These are phyloP conservation scores for Lachancea waltii DNA, from an alignment of 805 yeast species.

Conservation along the genomic window DNA sequence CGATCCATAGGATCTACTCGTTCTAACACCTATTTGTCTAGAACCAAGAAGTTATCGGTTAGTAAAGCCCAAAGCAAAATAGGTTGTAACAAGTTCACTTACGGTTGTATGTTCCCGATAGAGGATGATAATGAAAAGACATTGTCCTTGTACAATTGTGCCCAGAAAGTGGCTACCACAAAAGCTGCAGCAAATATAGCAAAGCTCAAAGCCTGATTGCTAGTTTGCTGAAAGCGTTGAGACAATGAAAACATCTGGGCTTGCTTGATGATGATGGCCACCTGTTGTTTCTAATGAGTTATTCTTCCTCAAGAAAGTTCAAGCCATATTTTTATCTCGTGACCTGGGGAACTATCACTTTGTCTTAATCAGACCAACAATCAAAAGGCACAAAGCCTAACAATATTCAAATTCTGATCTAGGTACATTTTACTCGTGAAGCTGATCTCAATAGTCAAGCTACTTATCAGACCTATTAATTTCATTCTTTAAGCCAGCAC, in stretches of 20 bases:
- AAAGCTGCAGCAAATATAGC: constrained; percentile 41
- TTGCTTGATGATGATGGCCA: too few species aligned
- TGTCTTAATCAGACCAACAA: too few species aligned
- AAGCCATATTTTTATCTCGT: too few species aligned
- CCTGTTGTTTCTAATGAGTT: too few species aligned
- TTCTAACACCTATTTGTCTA: constrained; percentile 39
- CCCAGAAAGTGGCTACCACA: constrained; percentile 42
- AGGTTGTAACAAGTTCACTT: constrained; percentile 18
- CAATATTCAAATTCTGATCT: too few species aligned
- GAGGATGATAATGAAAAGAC: constrained; percentile 40
- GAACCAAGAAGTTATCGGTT: constrained; percentile 15
- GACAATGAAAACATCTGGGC: constrained; percentile 37
- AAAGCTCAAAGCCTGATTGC: constrained; percentile 50
- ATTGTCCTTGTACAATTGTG: constrained; percentile 41
- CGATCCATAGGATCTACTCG: constrained; percentile 64
- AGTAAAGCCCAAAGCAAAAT: constrained; percentile 5
- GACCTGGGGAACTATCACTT: too few species aligned
- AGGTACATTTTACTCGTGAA: too few species aligned
- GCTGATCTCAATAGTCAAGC: too few species aligned
- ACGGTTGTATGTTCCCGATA: constrained; percentile 33
- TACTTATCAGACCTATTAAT: too few species aligned
- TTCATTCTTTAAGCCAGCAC: too few species aligned
- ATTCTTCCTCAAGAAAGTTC: too few species aligned
- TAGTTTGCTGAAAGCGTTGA: constrained; percentile 43
- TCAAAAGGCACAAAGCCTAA: too few species aligned